Conservation (phyloP, 306 rosid genomes). For the Astragalus glycyphyllos region DNA sequence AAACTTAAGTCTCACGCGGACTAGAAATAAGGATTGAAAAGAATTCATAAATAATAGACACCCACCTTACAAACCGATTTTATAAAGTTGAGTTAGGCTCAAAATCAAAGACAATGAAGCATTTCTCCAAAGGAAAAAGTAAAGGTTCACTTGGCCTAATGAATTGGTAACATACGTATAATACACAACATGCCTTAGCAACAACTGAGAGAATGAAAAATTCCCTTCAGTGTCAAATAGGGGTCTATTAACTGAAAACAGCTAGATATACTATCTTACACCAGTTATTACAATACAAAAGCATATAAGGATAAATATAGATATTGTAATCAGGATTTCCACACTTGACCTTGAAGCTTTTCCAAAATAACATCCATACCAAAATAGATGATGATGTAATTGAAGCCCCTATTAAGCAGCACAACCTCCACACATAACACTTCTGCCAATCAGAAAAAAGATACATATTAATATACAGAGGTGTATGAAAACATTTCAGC, state of each 20-base stretch:
- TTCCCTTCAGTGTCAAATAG: slow-evolving; percentile 65
- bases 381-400: slow-evolving; percentile 31
- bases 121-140: slow-evolving; percentile 1
- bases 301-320: slow-evolving; percentile 42
- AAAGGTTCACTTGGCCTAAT: slow-evolving; percentile 26
- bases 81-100: no score
- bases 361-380: no score
- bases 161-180: slow-evolving; percentile 35
- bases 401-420: slow-evolving; percentile 47
- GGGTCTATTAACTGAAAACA: slow-evolving; percentile 40
- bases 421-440: slow-evolving; percentile 86
- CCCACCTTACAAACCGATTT: no score
- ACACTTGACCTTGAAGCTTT: slow-evolving; percentile 44
- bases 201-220: slow-evolving; percentile 78
- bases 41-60: no score
- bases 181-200: slow-evolving; percentile 40
- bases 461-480: slow-evolving; percentile 27
- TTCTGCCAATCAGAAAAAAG: slow-evolving; percentile 51
- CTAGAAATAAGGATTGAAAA: no score
- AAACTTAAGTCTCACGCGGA: no score
- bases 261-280: slow-evolving; percentile 42
- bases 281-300: slow-evolving; percentile 42
- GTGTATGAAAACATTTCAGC: background rate
- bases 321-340: slow-evolving; percentile 39
- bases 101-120: background rate